Conservation (phyloP, 192 early-diverging fungal species). For the Phlyctochytrium arcticum region DNA sequence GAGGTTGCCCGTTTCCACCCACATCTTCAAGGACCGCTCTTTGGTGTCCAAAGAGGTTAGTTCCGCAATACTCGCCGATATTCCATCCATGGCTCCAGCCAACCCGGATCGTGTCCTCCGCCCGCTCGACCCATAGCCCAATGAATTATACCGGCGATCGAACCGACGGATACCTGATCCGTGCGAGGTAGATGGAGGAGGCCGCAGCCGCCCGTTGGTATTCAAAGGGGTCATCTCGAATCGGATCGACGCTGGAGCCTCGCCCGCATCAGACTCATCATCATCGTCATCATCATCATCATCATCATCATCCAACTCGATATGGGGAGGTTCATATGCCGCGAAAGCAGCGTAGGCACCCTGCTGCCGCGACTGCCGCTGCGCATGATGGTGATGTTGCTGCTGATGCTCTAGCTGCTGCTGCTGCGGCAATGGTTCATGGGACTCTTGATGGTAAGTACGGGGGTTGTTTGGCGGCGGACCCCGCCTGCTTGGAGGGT, state of each 20-base stretch:
- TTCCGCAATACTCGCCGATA: conserved; percentile 2
- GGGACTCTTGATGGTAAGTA: too few relatives aligned
- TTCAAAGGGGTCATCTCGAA: conserved; percentile 47
- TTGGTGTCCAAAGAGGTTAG: background rate
- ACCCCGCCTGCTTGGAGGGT: too few relatives aligned
- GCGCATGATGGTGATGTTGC: too few relatives aligned
- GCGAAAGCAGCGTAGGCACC: background rate
- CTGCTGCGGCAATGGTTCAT: too few relatives aligned
- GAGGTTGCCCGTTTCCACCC: conserved; percentile 80
- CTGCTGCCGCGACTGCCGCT: too few relatives aligned
- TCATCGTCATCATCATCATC: conserved; percentile 20
- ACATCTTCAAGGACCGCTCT: conserved; percentile 71
- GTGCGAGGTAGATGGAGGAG: too few relatives aligned
- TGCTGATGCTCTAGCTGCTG: too few relatives aligned
- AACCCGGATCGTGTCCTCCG: background rate
- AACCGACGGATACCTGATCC: background rate
- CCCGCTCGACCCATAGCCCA: background rate
- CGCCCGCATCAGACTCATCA: conserved; percentile 36
- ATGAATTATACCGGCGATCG: background rate
- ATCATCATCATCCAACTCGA: conserved; percentile 3
- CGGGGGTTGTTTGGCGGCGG: too few relatives aligned
- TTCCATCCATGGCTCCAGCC: background rate
- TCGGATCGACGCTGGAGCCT: conserved; percentile 60
- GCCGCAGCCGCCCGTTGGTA: background rate
- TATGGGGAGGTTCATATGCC: conserved; percentile 18